Evolutionary conservation across 1,139 yeast species (phyloP).

Genomic region (Blastobotrys serpentis): DNA sequence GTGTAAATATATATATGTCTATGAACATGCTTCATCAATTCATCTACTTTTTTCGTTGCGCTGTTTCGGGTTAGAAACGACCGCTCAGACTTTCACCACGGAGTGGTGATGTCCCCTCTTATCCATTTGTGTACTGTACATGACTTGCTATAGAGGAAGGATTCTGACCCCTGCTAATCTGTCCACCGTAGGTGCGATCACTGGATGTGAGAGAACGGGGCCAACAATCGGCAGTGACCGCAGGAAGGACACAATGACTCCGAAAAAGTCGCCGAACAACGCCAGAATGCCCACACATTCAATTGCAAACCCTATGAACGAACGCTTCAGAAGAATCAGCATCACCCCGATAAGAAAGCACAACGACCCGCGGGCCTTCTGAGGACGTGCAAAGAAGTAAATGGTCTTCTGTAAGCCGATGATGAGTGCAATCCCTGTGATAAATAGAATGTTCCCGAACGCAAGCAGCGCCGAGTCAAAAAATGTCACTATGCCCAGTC

Average conservation of each 20-base stretch:
- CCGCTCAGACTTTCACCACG: no score
- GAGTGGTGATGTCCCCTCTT: no score
- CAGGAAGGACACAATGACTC: constrained; percentile 84
- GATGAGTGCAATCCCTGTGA: constrained; percentile 77
- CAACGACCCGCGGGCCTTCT: constrained; percentile 80
- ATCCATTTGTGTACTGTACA: no score
- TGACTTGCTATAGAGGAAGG: constrained; percentile 60
- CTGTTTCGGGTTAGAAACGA: no score
- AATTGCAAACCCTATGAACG: constrained; percentile 80
- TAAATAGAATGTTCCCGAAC: constrained; percentile 77
- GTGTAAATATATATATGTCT: background rate
- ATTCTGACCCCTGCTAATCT: constrained; percentile 62
- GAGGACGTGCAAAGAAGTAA: constrained; percentile 81
- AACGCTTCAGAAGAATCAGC: constrained; percentile 69
- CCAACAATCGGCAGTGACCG: constrained; percentile 89
- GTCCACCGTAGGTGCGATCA: constrained; percentile 71
- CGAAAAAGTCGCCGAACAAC: constrained; percentile 87
- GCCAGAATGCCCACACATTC: constrained; percentile 88
- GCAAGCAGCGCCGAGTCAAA: constrained; percentile 90
- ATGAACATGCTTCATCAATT: background rate
- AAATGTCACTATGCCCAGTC: constrained; percentile 79
- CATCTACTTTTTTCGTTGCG: no score
- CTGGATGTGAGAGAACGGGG: constrained; percentile 77
- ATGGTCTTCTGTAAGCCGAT: constrained; percentile 87
- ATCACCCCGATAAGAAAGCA: constrained; percentile 75